Conservation (phyloP, 2,329 filamentous ascomycete species). For the Fusarium abutilonis region DNA sequence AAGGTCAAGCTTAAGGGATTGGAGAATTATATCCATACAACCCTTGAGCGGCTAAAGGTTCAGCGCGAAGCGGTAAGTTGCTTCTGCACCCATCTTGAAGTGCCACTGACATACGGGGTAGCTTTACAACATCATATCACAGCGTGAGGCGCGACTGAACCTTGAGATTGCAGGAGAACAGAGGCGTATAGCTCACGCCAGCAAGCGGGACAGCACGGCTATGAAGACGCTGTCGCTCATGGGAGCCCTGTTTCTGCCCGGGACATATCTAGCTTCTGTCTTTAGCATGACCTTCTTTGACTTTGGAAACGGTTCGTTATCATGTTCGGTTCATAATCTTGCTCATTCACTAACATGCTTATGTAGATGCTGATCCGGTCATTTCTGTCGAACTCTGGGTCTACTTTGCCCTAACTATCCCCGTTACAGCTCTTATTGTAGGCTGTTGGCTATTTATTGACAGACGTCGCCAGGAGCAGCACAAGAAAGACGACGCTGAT, state of each 20-base stretch:
- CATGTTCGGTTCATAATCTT: background rate
- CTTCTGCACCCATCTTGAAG: constrained; percentile 14
- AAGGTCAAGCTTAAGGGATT: constrained; percentile 68
- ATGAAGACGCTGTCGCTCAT: constrained; percentile 74
- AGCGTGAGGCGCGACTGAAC: constrained; percentile 71
- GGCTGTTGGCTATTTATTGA: constrained; percentile 66
- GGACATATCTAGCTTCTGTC: constrained; percentile 69
- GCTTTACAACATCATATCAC: constrained; percentile 73
- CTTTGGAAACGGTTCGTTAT: constrained; percentile 59
- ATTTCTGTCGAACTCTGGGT: constrained; percentile 68
- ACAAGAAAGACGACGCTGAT: constrained; percentile 60
- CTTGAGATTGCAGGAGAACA: constrained; percentile 71
- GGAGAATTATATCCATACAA: constrained; percentile 71
- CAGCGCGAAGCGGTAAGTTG: constrained; percentile 66
- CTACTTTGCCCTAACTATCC: constrained; percentile 70
- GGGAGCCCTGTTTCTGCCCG: constrained; percentile 70
- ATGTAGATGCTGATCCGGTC: constrained; percentile 49
- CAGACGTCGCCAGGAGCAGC: constrained; percentile 58
- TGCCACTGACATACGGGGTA: constrained; percentile 44
- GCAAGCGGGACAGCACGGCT: constrained; percentile 69
- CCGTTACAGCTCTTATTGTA: constrained; percentile 65
- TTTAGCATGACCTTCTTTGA: constrained; percentile 76
- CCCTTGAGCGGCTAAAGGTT: constrained; percentile 68
- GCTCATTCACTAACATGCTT: constrained; percentile 3
- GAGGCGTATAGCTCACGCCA: constrained; percentile 66